Conservation (phyloP, 352 stramenopile genomes). For the Phytophthora boehmeriae region DNA sequence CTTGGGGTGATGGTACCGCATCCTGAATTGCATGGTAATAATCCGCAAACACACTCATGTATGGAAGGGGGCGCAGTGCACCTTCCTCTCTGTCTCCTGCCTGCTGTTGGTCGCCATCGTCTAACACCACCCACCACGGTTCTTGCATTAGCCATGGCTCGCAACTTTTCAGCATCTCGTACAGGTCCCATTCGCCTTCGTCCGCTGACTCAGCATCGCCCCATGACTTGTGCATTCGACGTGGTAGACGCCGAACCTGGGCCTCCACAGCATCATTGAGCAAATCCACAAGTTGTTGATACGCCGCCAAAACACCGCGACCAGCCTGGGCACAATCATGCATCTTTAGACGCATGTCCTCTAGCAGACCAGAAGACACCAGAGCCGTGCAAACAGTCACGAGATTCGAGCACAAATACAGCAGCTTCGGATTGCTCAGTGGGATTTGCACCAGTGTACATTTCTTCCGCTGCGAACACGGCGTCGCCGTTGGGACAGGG, state of each 20-base stretch:
- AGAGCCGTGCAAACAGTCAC: slow-evolving; percentile 53
- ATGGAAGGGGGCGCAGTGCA: slow-evolving; percentile 44
- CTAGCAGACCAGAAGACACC: slow-evolving; percentile 41
- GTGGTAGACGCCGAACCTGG: slow-evolving; percentile 44
- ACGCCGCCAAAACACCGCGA: slow-evolving; percentile 42
- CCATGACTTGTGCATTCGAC: slow-evolving; percentile 48
- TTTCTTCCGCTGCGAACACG: slow-evolving; percentile 29
- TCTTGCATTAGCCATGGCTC: slow-evolving; percentile 61
- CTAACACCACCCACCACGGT: slow-evolving; percentile 57
- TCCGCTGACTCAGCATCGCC: slow-evolving; percentile 41
- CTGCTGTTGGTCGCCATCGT: slow-evolving; percentile 46
- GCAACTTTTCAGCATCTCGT: slow-evolving; percentile 64
- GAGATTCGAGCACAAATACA: slow-evolving; percentile 63
- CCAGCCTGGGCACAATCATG: slow-evolving; percentile 50
- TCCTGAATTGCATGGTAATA: slow-evolving; percentile 53
- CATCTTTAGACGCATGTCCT: slow-evolving; percentile 54
- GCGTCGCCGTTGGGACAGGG: slow-evolving; percentile 5
- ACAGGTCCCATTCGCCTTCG: slow-evolving; percentile 57
- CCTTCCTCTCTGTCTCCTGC: slow-evolving; percentile 41
- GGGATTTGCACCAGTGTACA: slow-evolving; percentile 57
- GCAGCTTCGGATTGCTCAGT: slow-evolving; percentile 61
- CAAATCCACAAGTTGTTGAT: slow-evolving; percentile 50
- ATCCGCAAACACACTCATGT: slow-evolving; percentile 50
- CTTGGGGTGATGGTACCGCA: slow-evolving; percentile 44
- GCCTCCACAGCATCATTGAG: slow-evolving; percentile 54